Evolutionary conservation across 768 basidiomycete species (phyloP).

Genomic region (Pulveroboletus sp.): DNA sequence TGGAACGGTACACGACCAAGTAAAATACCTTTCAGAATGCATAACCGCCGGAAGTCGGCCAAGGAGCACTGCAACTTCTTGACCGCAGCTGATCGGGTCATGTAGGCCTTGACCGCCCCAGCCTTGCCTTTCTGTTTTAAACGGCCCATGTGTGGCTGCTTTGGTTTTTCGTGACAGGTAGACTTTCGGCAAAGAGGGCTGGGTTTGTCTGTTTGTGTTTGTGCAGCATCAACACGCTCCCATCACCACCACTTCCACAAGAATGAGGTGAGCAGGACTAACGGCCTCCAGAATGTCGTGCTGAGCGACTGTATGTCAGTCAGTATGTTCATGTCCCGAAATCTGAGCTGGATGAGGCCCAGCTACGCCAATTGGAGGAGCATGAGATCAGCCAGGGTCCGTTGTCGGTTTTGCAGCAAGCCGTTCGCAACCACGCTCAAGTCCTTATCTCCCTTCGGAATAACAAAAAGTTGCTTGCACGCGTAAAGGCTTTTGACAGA

Average conservation of each 20-base stretch:
- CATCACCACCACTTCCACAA: slow-evolving; percentile 14
- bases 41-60: slow-evolving; percentile 92
- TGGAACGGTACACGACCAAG: slow-evolving; percentile 1
- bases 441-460: slow-evolving; percentile 95
- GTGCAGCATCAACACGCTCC: slow-evolving; percentile 27
- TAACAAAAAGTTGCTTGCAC: slow-evolving; percentile 94
- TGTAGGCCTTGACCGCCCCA: slow-evolving; percentile 86
- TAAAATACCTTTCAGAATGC: slow-evolving; percentile 86
- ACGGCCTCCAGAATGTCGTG: not conserved
- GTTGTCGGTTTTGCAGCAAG: slow-evolving; percentile 91
- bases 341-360: slow-evolving; percentile 95
- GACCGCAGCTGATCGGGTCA: slow-evolving; percentile 85
- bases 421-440: slow-evolving; percentile 96
- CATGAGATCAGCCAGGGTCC: slow-evolving; percentile 99
- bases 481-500: slow-evolving; percentile 97
- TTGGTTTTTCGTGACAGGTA: not conserved
- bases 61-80: slow-evolving; percentile 96
- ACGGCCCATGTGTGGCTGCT: slow-evolving; percentile 58
- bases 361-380: slow-evolving; percentile 93
- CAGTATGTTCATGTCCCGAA: slow-evolving; percentile 97
- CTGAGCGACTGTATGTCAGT: slow-evolving; percentile 39
- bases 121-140: slow-evolving; percentile 82
- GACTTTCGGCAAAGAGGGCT: not conserved
- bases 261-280: slow-evolving; percentile 30
- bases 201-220: slow-evolving; percentile 31